Percentiles rank a stretch among this genome's conserved stretches.
Conservation (phyloP, 306 rosid species). For the Crotalaria pallida region DNA sequence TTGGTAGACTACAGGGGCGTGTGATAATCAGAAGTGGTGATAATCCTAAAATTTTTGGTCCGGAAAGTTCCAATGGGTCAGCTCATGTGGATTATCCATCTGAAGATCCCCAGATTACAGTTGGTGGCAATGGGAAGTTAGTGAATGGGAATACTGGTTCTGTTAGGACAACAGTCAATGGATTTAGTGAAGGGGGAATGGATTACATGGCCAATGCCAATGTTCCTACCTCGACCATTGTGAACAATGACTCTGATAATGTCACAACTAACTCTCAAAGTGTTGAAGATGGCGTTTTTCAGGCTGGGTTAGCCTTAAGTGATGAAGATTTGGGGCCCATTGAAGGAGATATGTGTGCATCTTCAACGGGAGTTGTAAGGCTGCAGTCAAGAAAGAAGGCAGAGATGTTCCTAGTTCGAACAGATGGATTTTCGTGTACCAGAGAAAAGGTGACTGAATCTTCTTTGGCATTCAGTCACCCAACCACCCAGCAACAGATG, state of each 20-base stretch:
- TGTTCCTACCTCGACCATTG: slow-evolving; percentile 27
- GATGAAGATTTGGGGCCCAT: slow-evolving; percentile 49
- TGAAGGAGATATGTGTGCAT: slow-evolving; percentile 93
- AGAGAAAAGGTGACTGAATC: slow-evolving; percentile 98
- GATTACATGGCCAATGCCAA: slow-evolving; percentile 13
- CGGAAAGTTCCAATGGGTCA: slow-evolving; percentile 40
- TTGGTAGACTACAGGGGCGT: slow-evolving; percentile 17
- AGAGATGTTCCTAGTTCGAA: slow-evolving; percentile 95
- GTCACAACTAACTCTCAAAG: slow-evolving; percentile 32
- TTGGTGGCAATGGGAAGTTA: slow-evolving; percentile 26
- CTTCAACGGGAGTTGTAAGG: slow-evolving; percentile 97
- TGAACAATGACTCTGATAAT: slow-evolving; percentile 21
- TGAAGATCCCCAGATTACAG: slow-evolving; percentile 30
- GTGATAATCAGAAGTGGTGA: slow-evolving; percentile 17
- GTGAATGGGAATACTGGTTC: slow-evolving; percentile 38
- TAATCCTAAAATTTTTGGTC: slow-evolving; percentile 25
- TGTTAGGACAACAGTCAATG: slow-evolving; percentile 35
- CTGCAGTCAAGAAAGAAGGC: slow-evolving; percentile 98
- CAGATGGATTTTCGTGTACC: slow-evolving; percentile 93
- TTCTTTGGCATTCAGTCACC: slow-evolving; percentile 93
- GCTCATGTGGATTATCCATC: slow-evolving; percentile 28
- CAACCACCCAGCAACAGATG: slow-evolving; percentile 99
- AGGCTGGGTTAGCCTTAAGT: slow-evolving; percentile 31
- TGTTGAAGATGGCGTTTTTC: slow-evolving; percentile 31
- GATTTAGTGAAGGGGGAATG: slow-evolving; percentile 33